A percentile compares a stretch with the other conserved stretches of the same genome.
Conservation (phyloP, 805 yeast genomes). For the Millerago galiae region DNA sequence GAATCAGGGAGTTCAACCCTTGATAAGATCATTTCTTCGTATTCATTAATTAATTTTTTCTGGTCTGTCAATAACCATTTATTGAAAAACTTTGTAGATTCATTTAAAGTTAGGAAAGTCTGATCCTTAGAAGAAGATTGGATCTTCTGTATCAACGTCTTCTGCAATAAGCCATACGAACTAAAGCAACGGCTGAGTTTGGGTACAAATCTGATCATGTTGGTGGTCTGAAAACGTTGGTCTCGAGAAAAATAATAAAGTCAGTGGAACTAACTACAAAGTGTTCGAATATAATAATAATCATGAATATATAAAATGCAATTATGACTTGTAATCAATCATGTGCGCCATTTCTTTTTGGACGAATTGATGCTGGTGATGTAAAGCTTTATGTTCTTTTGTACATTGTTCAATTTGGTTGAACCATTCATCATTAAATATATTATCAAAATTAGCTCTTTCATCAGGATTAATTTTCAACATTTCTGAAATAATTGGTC, state of each 20-base stretch:
- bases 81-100: constrained; percentile 12
- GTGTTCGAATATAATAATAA: too few species aligned
- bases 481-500: constrained; percentile 69
- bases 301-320: too few species aligned
- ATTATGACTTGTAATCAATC: constrained; percentile 31
- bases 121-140: neutral
- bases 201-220: neutral
- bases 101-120: constrained; percentile 1
- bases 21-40: constrained; percentile 15
- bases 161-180: constrained; percentile 6
- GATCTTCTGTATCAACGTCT: constrained; percentile 8
- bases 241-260: too few species aligned
- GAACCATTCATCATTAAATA: constrained; percentile 69
- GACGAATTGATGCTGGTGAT: constrained; percentile 46
- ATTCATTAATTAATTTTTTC: constrained; percentile 8
- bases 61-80: constrained; percentile 16
- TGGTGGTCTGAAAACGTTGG: neutral
- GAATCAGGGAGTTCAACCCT: constrained; percentile 9
- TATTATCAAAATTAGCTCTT: constrained; percentile 63
- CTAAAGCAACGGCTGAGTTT: neutral
- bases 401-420: constrained; percentile 43
- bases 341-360: constrained; percentile 40
- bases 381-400: constrained; percentile 35
- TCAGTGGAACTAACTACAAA: too few species aligned
- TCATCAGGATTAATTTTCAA: constrained; percentile 51